Evolutionary conservation across 345 rosid genomes (phyloP).

Genomic region (Sonneratia alba): DNA sequence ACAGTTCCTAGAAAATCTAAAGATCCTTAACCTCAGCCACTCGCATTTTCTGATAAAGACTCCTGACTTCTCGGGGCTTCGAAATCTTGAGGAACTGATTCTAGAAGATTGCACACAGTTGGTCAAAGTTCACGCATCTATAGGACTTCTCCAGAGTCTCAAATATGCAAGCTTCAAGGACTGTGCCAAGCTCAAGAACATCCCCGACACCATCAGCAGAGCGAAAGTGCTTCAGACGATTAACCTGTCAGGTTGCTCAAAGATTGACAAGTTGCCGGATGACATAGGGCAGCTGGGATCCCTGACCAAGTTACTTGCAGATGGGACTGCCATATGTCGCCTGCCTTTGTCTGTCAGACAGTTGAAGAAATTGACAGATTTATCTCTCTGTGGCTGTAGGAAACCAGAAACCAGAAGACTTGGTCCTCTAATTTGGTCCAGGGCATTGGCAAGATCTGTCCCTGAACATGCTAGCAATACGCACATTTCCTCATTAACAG

Average conservation of each 20-base stretch:
- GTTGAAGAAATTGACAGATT: not conserved
- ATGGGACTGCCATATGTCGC: not conserved
- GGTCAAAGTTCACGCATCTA: not conserved
- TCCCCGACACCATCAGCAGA: not conserved
- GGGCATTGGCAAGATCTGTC: not conserved
- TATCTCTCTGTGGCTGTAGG: not conserved
- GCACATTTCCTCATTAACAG: not conserved
- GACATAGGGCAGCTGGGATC: not conserved
- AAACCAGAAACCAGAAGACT: not conserved
- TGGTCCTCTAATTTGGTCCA: not conserved
- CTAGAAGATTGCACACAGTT: not conserved
- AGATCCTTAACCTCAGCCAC: slow-evolving; percentile 2
- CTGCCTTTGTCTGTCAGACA: not conserved
- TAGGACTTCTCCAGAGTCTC: not conserved
- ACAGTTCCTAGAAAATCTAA: slow-evolving; percentile 1
- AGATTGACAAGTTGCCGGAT: slow-evolving; percentile 3
- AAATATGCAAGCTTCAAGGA: not conserved
- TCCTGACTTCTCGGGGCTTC: slow-evolving; percentile 1
- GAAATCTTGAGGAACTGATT: slow-evolving; percentile 4
- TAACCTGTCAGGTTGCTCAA: slow-evolving; percentile 2
- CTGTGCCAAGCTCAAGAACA: not conserved
- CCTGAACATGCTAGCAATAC: not conserved
- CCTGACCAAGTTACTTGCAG: not conserved
- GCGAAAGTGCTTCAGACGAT: not conserved
- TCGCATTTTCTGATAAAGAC: slow-evolving; percentile 3